A percentile compares a stretch with the other conserved stretches of the same genome.
Conservation (phyloP, 208 protist genomes). For the Wallacemonas sp. region DNA sequence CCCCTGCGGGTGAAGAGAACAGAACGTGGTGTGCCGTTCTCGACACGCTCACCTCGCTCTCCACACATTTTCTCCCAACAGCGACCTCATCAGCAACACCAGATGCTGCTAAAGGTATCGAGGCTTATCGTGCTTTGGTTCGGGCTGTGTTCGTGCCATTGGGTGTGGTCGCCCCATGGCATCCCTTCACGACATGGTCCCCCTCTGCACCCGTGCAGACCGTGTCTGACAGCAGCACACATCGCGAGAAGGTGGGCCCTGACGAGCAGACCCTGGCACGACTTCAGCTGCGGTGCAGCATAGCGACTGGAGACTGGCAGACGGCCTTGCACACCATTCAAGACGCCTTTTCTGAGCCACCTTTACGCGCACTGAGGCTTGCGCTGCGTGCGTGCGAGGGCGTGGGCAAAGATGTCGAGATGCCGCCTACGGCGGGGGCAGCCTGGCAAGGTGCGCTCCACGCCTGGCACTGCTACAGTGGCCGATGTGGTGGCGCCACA, state of each 20-base stretch:
- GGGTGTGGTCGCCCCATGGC: not conserved
- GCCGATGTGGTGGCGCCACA: not conserved
- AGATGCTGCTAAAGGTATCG: not conserved
- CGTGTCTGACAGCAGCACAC: no score
- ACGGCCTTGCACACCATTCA: constrained; percentile 28
- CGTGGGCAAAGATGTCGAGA: not conserved
- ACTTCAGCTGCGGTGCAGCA: constrained; percentile 35
- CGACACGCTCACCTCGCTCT: no score
- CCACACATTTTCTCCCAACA: no score
- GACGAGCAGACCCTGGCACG: not conserved
- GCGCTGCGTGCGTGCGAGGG: not conserved
- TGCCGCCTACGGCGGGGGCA: not conserved
- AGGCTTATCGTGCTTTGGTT: not conserved
- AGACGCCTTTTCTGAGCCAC: not conserved
- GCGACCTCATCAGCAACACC: no score
- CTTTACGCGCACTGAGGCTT: not conserved
- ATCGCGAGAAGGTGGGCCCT: not conserved
- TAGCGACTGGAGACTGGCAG: constrained; percentile 54
- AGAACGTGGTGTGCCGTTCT: no score
- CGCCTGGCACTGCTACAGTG: not conserved
- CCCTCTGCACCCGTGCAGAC: no score
- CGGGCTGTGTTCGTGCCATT: constrained; percentile 3
- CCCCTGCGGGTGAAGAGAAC: no score
- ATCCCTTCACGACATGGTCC: constrained; percentile 15
- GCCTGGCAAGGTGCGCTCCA: not conserved